Conservation (phyloP, 257 asterid species). For the Leptodermis oblonga region DNA sequence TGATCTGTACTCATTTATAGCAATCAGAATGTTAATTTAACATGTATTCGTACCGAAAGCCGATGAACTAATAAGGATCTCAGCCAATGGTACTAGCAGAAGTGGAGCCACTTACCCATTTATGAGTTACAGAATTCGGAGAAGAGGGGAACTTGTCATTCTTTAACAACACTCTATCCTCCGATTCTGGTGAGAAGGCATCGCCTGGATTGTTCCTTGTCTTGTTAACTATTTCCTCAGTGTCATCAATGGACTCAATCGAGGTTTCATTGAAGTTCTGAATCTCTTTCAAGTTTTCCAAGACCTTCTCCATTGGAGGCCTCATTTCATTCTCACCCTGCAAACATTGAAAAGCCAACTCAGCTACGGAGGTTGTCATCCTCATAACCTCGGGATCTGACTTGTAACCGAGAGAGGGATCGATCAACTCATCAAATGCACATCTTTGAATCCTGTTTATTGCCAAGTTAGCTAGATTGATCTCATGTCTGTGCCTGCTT, state of each 20-base stretch:
- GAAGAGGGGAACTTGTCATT: constrained; percentile 18
- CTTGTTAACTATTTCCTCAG: not conserved
- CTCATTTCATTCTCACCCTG: constrained; percentile 67
- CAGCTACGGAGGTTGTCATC: constrained; percentile 72
- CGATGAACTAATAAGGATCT: not conserved
- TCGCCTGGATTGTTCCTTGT: constrained; percentile 10
- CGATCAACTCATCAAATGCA: constrained; percentile 63
- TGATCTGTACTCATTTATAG: not conserved
- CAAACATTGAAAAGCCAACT: constrained; percentile 66
- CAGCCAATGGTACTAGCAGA: constrained; percentile 19
- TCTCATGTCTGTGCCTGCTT: constrained; percentile 58
- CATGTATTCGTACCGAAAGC: not conserved
- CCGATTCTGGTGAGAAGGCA: constrained; percentile 31
- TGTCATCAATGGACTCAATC: constrained; percentile 14
- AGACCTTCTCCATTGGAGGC: constrained; percentile 71
- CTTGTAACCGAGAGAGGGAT: constrained; percentile 46
- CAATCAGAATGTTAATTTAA: not conserved
- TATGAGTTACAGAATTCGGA: constrained; percentile 26
- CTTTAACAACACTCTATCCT: constrained; percentile 24
- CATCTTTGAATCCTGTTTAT: constrained; percentile 51
- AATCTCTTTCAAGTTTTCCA: constrained; percentile 34
- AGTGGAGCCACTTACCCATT: constrained; percentile 28
- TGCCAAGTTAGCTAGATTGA: constrained; percentile 63
- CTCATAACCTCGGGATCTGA: constrained; percentile 43
- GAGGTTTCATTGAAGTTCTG: constrained; percentile 23